Evolutionary conservation across 1,284 basidiomycete genomes (phyloP).

Genomic region (Cutaneotrichosporon sp.): DNA sequence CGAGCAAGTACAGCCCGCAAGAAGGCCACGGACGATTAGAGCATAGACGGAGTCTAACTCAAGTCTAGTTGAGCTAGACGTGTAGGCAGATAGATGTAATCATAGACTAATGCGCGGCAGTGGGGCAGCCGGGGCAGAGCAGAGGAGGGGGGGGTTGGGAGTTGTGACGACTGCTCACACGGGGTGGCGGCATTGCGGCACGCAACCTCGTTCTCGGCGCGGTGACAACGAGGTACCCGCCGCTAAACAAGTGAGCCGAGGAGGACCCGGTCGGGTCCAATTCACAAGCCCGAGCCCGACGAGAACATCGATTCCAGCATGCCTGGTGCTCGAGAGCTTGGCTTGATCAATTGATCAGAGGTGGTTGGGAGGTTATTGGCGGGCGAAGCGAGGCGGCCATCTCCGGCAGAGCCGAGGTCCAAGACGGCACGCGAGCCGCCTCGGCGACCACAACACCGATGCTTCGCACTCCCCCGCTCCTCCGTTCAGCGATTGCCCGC

Average conservation of each 20-base stretch:
- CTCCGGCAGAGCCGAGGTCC: background rate
- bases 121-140: no score
- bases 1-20: background rate
- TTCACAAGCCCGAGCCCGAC: no score
- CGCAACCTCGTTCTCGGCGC: no score
- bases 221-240: background rate
- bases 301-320: background rate
- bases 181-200: no score
- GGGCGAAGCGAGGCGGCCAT: background rate
- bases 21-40: constrained; percentile 5
- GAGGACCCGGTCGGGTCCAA: background rate
- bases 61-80: background rate
- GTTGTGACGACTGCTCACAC: background rate
- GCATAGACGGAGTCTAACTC: background rate
- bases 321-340: no score
- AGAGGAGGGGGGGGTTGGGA: no score
- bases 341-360: no score
- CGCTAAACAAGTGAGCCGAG: background rate
- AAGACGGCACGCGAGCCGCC: no score
- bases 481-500: background rate
- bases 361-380: background rate
- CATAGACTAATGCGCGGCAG: background rate
- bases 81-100: background rate
- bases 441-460: no score
- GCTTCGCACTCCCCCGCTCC: no score